Evolutionary conservation across 495 filamentous ascomycete species (phyloP).

Genomic region (Penicillium cosmopolitanum): DNA sequence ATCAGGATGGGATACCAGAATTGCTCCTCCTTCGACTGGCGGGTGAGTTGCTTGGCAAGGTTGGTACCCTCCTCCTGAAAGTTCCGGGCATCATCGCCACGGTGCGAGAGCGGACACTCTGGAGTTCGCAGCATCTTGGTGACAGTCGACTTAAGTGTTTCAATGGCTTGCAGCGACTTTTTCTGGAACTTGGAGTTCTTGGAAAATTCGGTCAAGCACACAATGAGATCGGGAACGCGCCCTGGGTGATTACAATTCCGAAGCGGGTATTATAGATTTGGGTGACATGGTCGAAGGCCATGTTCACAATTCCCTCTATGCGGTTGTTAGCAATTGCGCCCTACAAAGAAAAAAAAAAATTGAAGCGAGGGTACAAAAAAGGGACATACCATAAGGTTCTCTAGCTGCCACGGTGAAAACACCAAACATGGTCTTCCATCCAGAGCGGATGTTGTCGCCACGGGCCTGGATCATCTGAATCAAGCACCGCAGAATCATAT

Average conservation of each 20-base stretch:
- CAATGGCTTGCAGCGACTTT: constrained; percentile 95
- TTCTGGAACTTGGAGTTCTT: constrained; percentile 99
- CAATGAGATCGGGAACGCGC: constrained; percentile 93
- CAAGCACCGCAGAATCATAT: constrained; percentile 95
- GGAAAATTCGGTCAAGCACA: constrained; percentile 96
- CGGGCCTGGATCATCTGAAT: constrained; percentile 98
- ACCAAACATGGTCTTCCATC: constrained; percentile 99
- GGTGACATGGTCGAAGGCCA: constrained; percentile 95
- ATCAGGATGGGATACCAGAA: constrained; percentile 99
- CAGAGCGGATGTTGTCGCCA: constrained; percentile 93
- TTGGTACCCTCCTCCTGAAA: constrained; percentile 52
- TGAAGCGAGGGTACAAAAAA: neutral
- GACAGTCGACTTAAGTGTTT: constrained; percentile 87
- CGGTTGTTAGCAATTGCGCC: neutral
- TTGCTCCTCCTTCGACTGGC: constrained; percentile 84
- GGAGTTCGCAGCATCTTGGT: constrained; percentile 93
- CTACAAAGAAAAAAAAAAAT: neutral
- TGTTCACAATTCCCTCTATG: constrained; percentile 88
- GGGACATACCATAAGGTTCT: constrained; percentile 73
- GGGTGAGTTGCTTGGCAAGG: constrained; percentile 51
- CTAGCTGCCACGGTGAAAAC: constrained; percentile 95
- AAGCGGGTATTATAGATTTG: constrained; percentile 98
- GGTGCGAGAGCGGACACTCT: constrained; percentile 85
- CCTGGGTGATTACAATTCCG: constrained; percentile 93
- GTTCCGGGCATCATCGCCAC: constrained; percentile 40